A percentile compares a stretch with the other conserved stretches of the same genome.
phyloP scores from a whole-genome alignment of 2,329 filamentous ascomycete species.

The Fusarium solani-melongenae region DNA sequence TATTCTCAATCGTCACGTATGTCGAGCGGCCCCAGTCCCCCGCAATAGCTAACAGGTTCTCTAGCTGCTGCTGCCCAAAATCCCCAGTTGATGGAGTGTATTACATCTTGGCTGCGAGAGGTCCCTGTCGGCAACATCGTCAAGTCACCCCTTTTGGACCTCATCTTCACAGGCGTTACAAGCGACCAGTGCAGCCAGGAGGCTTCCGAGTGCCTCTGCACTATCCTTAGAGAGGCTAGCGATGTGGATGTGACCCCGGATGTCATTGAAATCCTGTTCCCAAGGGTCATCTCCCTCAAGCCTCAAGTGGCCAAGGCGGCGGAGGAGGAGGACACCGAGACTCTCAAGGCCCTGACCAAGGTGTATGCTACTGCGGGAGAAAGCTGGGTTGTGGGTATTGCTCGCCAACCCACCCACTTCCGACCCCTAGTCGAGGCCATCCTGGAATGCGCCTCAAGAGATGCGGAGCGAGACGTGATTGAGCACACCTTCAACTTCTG shows the following conservation, averaged over 20 bases:
- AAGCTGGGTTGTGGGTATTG: constrained; percentile 92
- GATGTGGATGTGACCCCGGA: constrained; percentile 92
- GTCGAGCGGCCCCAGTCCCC: constrained; percentile 41
- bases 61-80: constrained; percentile 82
- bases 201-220: constrained; percentile 91
- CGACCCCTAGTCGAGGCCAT: constrained; percentile 87
- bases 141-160: constrained; percentile 83
- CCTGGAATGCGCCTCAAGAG: constrained; percentile 88
- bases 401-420: constrained; percentile 84
- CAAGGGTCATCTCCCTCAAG: constrained; percentile 79
- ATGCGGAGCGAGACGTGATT: constrained; percentile 90
- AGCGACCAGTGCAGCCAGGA: constrained; percentile 84
- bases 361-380: constrained; percentile 94
- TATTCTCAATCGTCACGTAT: constrained; percentile 93
- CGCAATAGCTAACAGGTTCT: constrained; percentile 29
- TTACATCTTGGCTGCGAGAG: constrained; percentile 96
- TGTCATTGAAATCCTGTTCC: constrained; percentile 85
- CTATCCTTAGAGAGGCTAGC: constrained; percentile 89
- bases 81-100: constrained; percentile 91
- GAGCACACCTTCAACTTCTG: constrained; percentile 96
- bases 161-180: constrained; percentile 81
- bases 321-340: constrained; percentile 84
- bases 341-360: constrained; percentile 88
- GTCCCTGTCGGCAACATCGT: constrained; percentile 87
- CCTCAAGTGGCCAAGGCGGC: constrained; percentile 81